Base-by-base conservation (phyloP, 108 stramenopile genomes). In the Nitzschia putrida region DNA sequence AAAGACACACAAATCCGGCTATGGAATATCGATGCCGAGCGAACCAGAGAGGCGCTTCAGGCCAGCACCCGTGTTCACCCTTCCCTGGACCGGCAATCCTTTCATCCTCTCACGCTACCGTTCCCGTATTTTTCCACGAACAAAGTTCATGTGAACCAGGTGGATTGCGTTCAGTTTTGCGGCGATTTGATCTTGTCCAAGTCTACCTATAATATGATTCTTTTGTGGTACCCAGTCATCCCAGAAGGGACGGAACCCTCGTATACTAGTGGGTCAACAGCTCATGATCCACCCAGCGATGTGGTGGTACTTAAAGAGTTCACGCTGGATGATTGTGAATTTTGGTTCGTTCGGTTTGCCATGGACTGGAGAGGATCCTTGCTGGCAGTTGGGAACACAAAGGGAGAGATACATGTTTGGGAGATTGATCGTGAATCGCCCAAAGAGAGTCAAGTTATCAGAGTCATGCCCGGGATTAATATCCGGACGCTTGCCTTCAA, bases 121-220 rank as follows among this genome's bases (percentile, higher is more conserved):
- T 74, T 80, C 53, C 91, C 95, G 2, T 74, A 74, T 50, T 94
- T 89, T 73, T 80, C 80, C 7, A 87, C 92, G 9, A 55, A 81
- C 39, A 69, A 82, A 53, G 78, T 94, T 18, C 96, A 97, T 58
- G 63, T 53, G 0, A 80, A 92, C 56, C 85, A 84, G 63, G 90
- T 91, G 9, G 95, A 97, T 77, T 90, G 86, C 70, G 82, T 95
- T 11, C 80, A 80, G 41, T 97, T 86, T 63, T 54, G 94, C 0
- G 93, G 92, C 0, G 91, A 68, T 54, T 69, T 90, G 73, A 64
- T 97, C 2, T 66, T 95, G 13, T 87, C 87, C 10, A 95, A 95
- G 72, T 80, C 82, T 18, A 85, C 75, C 9, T 78, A 73, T 63
- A 77, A 87, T 49, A 61, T 38, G 12, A 79, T 95, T 25, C 76